Evolutionary conservation across 2,329 filamentous ascomycete species (phyloP), one percentile per base, ranked within the genome.

Genomic region (Fusarium sp.): DNA sequence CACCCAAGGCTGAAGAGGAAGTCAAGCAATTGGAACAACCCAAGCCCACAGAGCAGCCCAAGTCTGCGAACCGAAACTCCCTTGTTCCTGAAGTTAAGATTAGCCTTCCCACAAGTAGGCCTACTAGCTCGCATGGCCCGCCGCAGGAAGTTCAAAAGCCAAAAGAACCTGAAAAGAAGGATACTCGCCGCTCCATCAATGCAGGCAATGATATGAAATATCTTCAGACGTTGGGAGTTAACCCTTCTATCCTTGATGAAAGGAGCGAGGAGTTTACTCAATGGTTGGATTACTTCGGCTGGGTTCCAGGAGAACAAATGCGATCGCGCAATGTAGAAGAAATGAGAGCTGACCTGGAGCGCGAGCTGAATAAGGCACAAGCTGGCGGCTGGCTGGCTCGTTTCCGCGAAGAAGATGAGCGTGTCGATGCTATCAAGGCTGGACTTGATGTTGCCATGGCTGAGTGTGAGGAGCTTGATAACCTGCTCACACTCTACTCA

Each of bases 381-480:
- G 94, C 94, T 49, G 95, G 93, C 57, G 94, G 93, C 64, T 98
- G 95, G 94, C 85, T 98, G 47, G 91, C 92, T 50, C 91, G 95
- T 63, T 87, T 91, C 69, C 84, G 95, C 70, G 92, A 96, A 70
- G 94, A 97, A 74, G 95, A 98, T 77, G 94, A 96, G 66, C 89
- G 95, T 60, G 92, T 98, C 3, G 91, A 93, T 60, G 92, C 92
- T 26, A 93, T 99, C 71, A 94, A 95, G 74, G 88, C 84, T 59
- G 90, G 97, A 56, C 91, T 99, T 56, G 95, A 99, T 76, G 86
- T 91, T 68, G 92, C 94, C n/a, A 94, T 99, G 74, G 88, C 91
- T 21, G 96, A 99, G 81, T 98, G 96, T 75, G 97, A 99, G 74
- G 95, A 98, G 81, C 84, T 99, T 60, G 96, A 99, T 77, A 97